Conservation (phyloP, 345 rosid genomes). For the Eucalyptus victrix region DNA sequence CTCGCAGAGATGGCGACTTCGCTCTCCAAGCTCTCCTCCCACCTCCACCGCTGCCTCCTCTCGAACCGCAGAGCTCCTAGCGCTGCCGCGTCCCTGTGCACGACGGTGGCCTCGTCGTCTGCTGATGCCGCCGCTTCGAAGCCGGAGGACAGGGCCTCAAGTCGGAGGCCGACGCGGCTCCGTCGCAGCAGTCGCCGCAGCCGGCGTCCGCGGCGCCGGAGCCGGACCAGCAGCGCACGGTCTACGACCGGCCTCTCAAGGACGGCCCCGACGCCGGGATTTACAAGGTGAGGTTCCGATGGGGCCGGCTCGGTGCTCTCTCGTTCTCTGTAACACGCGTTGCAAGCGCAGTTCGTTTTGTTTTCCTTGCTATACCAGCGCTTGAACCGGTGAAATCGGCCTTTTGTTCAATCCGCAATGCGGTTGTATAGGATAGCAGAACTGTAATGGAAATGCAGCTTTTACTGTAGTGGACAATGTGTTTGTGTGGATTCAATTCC, state of each 20-base stretch:
- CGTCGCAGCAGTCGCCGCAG: not conserved
- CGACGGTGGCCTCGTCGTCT: too few species aligned
- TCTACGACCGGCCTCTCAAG: conserved; percentile 48
- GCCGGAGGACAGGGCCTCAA: too few species aligned
- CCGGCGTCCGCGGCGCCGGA: not conserved
- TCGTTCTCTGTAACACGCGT: not conserved
- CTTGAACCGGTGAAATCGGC: not conserved
- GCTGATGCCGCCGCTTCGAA: too few species aligned
- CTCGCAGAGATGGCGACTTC: too few species aligned
- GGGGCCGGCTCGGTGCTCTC: not conserved
- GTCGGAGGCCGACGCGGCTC: too few species aligned
- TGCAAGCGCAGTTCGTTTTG: not conserved
- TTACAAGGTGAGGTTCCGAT: conserved; percentile 38
- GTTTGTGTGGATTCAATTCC: not conserved
- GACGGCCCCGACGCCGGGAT: conserved; percentile 67
- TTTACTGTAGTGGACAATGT: not conserved
- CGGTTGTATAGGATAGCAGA: too few species aligned
- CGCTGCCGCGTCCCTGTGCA: too few species aligned
- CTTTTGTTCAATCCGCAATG: not conserved
- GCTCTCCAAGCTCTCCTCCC: too few species aligned
- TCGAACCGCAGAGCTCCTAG: too few species aligned
- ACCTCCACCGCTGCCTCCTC: too few species aligned
- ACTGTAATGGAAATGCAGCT: not conserved
- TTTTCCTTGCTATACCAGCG: not conserved
- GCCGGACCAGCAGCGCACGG: conserved; percentile 5